These are phyloP conservation scores for Aegilops longissima DNA, from an alignment of 176 grass and related monocot genomes.

Conservation along the genomic window DNA sequence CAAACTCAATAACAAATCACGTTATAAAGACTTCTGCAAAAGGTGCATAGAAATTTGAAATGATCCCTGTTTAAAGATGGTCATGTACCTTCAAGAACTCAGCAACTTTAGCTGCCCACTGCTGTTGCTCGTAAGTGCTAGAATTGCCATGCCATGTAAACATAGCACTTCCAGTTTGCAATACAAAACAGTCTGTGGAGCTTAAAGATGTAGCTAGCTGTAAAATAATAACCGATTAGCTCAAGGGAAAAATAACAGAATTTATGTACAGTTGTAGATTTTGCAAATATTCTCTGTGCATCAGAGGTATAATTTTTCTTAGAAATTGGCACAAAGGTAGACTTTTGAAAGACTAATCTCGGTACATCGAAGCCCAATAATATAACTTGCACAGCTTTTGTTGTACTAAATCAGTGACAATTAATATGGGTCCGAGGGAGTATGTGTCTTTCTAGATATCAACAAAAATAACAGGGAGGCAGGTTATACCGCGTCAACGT, in stretches of 20 bases:
- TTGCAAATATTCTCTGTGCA: not conserved
- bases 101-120: conserved; percentile 81
- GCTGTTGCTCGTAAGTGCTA: conserved; percentile 82
- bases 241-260: not conserved
- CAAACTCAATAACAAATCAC: not conserved
- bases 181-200: conserved; percentile 76
- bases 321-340: not conserved
- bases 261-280: not conserved
- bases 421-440: no score
- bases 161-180: conserved; percentile 91
- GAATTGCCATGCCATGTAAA: conserved; percentile 93
- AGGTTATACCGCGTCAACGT: conserved; percentile 80
- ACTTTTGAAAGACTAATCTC: not conserved
- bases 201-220: conserved; percentile 89
- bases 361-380: not conserved
- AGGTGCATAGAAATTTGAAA: conserved; percentile 2
- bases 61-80: conserved; percentile 4
- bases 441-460: not conserved
- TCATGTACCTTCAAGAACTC: conserved; percentile 81
- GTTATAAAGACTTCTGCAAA: not conserved
- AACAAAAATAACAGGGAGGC: conserved; percentile 9
- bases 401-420: no score
- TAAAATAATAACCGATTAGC: conserved; percentile 31
- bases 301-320: not conserved
- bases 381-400: not conserved